Percentiles rank a stretch among this genome's conserved stretches.
These are phyloP conservation scores for Omphalotus guepiniiformis DNA, from an alignment of 768 basidiomycete genomes.

Conservation along the genomic window DNA sequence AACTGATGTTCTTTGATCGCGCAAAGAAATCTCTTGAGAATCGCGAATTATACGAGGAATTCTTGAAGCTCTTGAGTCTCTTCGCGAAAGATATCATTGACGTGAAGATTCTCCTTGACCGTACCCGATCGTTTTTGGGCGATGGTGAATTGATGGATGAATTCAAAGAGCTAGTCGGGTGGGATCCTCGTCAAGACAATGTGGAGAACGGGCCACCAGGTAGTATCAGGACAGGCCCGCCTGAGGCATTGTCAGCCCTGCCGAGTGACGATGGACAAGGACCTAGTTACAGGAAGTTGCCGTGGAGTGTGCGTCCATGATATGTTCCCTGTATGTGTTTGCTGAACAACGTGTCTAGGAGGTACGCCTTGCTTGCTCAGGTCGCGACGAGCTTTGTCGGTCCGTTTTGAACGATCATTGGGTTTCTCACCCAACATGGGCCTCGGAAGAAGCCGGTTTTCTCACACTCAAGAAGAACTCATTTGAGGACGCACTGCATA, in stretches of 20 bases:
- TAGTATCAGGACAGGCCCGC: conserved; percentile 70
- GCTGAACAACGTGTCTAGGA: conserved; percentile 48
- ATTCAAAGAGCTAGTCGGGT: conserved; percentile 84
- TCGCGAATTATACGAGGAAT: conserved; percentile 84
- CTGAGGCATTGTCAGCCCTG: conserved; percentile 72
- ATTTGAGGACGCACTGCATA: conserved; percentile 94
- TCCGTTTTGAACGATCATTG: conserved; percentile 96
- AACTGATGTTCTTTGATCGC: conserved; percentile 91
- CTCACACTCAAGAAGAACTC: conserved; percentile 94
- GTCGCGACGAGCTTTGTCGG: conserved; percentile 89
- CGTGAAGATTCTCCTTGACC: conserved; percentile 72
- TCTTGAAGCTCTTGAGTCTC: conserved; percentile 86
- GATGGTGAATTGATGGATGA: conserved; percentile 74
- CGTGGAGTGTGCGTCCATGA: conserved; percentile 67
- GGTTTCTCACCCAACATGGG: conserved; percentile 99
- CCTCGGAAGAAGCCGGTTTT: conserved; percentile 93
- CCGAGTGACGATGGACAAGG: conserved; percentile 85
- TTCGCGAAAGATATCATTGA: conserved; percentile 94
- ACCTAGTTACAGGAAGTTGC: conserved; percentile 89
- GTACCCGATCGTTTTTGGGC: conserved; percentile 77
- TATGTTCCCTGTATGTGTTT: not conserved
- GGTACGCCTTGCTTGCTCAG: conserved; percentile 85
- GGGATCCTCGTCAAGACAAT: conserved; percentile 62
- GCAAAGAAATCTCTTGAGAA: conserved; percentile 78
- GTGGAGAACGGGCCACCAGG: conserved; percentile 71